Evolutionary conservation across 495 filamentous ascomycete genomes (phyloP).

Genomic region (Immersiella caudata): DNA sequence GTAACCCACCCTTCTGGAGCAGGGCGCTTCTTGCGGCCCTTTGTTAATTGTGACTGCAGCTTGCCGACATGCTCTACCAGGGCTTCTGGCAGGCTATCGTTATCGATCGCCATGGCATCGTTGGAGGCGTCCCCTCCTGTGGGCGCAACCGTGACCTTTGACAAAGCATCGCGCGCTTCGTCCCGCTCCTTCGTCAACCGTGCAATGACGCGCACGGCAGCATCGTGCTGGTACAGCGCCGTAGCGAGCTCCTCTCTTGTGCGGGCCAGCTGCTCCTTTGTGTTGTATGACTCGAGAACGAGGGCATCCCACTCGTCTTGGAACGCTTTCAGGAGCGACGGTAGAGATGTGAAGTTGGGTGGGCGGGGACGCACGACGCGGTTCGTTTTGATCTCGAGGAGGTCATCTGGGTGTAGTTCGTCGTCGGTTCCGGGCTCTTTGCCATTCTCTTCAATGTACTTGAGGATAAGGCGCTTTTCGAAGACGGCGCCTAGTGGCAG

Average conservation of each 20-base stretch:
- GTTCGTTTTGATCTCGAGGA: constrained; percentile 82
- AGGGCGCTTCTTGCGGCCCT: constrained; percentile 81
- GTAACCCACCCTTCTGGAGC: constrained; percentile 85
- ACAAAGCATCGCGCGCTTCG: constrained; percentile 90
- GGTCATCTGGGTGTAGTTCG: constrained; percentile 80
- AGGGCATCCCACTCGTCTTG: constrained; percentile 98
- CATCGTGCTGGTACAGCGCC: constrained; percentile 94
- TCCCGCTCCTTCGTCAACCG: constrained; percentile 86
- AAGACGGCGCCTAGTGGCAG: constrained; percentile 72
- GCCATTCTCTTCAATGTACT: constrained; percentile 90
- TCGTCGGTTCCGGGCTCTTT: constrained; percentile 93
- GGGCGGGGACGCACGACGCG: constrained; percentile 85
- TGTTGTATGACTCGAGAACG: constrained; percentile 83
- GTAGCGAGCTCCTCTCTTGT: constrained; percentile 91
- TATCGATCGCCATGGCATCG: constrained; percentile 92
- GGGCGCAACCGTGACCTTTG: constrained; percentile 70
- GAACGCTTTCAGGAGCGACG: constrained; percentile 92
- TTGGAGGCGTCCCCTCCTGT: constrained; percentile 55
- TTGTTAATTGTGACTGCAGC: constrained; percentile 75
- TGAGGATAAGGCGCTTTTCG: constrained; percentile 92
- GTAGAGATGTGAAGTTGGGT: constrained; percentile 93
- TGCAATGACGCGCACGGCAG: constrained; percentile 89
- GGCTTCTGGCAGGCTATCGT: constrained; percentile 67
- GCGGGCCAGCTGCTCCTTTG: constrained; percentile 84
- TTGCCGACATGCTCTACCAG: constrained; percentile 75